A percentile compares a stretch with the other conserved stretches of the same genome.
phyloP scores from a whole-genome alignment of 2,329 filamentous ascomycete species.

The Trichocomaceae sp. region DNA sequence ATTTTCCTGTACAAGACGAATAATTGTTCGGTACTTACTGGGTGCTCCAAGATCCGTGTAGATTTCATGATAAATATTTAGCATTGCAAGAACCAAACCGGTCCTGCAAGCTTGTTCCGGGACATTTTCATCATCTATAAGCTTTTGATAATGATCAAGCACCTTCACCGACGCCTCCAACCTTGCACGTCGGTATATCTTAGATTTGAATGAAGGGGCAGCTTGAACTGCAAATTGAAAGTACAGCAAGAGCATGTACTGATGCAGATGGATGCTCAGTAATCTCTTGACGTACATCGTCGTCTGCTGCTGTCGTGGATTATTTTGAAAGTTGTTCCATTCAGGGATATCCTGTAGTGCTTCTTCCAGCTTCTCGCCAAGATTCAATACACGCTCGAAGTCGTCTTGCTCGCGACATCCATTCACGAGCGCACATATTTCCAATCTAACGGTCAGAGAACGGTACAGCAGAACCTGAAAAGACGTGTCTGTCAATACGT shows the following conservation, averaged over 20 bases:
- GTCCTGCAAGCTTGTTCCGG: conserved; percentile 3
- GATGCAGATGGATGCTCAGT: background rate
- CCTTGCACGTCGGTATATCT: conserved; percentile 5
- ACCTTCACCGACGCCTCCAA: background rate
- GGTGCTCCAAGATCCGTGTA: background rate
- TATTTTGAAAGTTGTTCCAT: background rate
- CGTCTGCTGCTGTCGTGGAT: conserved; percentile 1
- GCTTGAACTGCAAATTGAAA: conserved; percentile 2
- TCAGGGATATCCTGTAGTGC: conserved; percentile 4
- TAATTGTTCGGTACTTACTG: background rate
- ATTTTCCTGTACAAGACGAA: background rate
- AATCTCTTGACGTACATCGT: conserved; percentile 1
- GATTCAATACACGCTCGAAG: conserved; percentile 16
- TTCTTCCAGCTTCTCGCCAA: conserved; percentile 20
- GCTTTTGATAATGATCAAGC: conserved; percentile 2
- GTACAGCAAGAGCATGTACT: conserved; percentile 5
- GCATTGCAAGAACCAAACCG: background rate
- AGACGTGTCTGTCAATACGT: conserved; percentile 30
- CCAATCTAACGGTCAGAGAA: conserved; percentile 17
- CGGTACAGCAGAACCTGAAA: conserved; percentile 27
- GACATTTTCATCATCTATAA: conserved; percentile 4
- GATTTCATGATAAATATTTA: conserved; percentile 5
- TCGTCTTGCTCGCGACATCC: conserved; percentile 16
- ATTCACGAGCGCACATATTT: conserved; percentile 20
- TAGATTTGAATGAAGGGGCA: background rate